A percentile compares a stretch with the other conserved stretches of the same genome.
Conservation (phyloP, 768 basidiomycete genomes). For the Jaapia argillacea region DNA sequence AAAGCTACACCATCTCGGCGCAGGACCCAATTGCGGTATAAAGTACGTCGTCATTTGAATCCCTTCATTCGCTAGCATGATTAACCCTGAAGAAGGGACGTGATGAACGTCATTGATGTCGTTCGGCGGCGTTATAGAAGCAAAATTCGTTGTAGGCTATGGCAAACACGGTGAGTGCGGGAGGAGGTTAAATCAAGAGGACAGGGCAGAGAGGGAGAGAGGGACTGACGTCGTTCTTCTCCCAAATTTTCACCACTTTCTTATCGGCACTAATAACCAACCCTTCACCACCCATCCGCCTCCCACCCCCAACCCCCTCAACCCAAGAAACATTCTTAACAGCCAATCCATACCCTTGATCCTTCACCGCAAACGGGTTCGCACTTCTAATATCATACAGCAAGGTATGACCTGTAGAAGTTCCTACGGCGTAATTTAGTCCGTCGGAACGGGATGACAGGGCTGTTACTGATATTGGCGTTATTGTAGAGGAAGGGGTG, state of each 20-base stretch:
- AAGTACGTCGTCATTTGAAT: conserved; percentile 93
- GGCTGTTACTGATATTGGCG: conserved; percentile 67
- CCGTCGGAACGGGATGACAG: conserved; percentile 83
- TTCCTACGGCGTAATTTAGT: conserved; percentile 88
- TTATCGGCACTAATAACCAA: conserved; percentile 89
- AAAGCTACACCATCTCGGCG: conserved; percentile 95
- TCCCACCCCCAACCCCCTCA: conserved; percentile 88
- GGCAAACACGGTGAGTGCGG: conserved; percentile 3
- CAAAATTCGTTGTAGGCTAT: conserved; percentile 79
- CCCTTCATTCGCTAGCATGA: conserved; percentile 94
- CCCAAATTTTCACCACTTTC: conserved; percentile 98
- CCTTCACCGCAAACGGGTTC: conserved; percentile 79
- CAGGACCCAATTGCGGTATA: conserved; percentile 92
- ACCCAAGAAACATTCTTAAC: conserved; percentile 84
- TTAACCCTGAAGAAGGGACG: conserved; percentile 77
- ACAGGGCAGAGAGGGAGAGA: no score
- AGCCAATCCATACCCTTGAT: conserved; percentile 94
- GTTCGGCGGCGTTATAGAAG: conserved; percentile 82
- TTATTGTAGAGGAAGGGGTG: conserved; percentile 16
- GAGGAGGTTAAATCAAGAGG: background rate
- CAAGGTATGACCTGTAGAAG: conserved; percentile 89
- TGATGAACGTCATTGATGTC: conserved; percentile 91
- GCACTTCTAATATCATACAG: conserved; percentile 90
- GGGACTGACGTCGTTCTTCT: conserved; percentile 61
- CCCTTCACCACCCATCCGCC: conserved; percentile 75